Evolutionary conservation across 2,329 filamentous ascomycete genomes (phyloP), one percentile per base, ranked within the genome.

Genomic region (Ceratocystis alfenasii): DNA sequence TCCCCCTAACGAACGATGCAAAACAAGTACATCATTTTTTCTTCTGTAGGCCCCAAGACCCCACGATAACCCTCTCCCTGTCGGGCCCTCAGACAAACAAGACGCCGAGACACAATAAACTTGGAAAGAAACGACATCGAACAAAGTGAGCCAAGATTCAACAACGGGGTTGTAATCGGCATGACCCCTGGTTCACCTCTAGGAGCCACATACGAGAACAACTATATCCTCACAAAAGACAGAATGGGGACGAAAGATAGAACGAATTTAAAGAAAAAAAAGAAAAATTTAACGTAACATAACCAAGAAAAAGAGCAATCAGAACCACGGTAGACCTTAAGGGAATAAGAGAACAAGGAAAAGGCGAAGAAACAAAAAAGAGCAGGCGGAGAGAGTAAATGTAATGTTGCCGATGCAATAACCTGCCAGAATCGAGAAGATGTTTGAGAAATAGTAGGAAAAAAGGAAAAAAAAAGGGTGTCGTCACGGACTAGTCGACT

Each of bases 231-330:
- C 33, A 65, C 8, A 41, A 15, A 65, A 44, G 55, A 44, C 68
- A 62, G 62, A 66, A 67, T 66, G 67, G 65, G 69, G 69, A 67
- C 69, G 69, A 67, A 70, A 65, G 64, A 71, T 69, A 65, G 69
- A 66, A 62, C 59, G 57, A 64, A 50, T 53, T 53, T 25, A 36
- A 30, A 41, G 28, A 46, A 63, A n/a, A 41, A 66, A 68, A 67
- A 67, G 69, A 68, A 70, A 68, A 69, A 67, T 70, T 66, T 68
- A 68, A 68, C 68, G 64, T 68, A 69, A 65, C 44, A 66, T 67
- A 28, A 65, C 69, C 68, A 68, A 50, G 63, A 66, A 67, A 69
- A 22, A 41, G 36, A 41, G 36, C 36, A 41, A 41, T 15, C 55
- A 59, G 55, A 59, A 59, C 55, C 55, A 20, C 55, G 17, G 28